These are phyloP conservation scores for Cytospora piceae DNA, from an alignment of 2,329 filamentous ascomycete species.

Conservation along the genomic window DNA sequence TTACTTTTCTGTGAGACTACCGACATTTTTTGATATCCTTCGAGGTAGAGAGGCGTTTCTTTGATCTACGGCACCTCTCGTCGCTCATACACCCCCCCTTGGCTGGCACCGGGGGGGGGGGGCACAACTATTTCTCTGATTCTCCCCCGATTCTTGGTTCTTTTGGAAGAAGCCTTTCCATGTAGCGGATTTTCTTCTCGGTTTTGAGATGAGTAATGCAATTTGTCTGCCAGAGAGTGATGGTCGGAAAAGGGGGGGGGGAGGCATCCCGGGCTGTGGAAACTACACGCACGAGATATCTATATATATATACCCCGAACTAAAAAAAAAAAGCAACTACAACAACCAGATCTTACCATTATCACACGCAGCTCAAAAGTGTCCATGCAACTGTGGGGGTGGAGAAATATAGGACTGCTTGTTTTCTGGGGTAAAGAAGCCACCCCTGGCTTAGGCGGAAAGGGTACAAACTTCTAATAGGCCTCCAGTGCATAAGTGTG, in stretches of 20 bases:
- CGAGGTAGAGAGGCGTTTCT: slow-evolving; percentile 17
- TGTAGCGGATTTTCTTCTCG: background rate
- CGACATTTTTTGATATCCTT: slow-evolving; percentile 23
- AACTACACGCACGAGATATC: background rate
- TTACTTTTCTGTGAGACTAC: slow-evolving; percentile 5
- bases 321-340: background rate
- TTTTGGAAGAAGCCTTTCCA: slow-evolving; percentile 7
- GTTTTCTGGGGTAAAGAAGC: background rate
- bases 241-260: background rate
- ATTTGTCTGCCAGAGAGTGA: background rate
- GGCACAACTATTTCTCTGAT: background rate
- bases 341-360: background rate
- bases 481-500: background rate
- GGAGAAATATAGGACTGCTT: background rate
- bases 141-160: background rate
- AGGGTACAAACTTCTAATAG: background rate
- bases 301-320: background rate
- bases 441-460: background rate
- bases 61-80: background rate
- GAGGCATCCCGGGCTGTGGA: background rate
- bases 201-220: background rate
- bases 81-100: background rate
- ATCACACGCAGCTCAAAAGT: background rate
- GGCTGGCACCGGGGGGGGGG: slow-evolving; percentile 2
- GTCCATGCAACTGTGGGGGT: too few relatives aligned